Evolutionary conservation across 2,329 filamentous ascomycete species (phyloP).

Genomic region (Ophiostoma piceae): DNA sequence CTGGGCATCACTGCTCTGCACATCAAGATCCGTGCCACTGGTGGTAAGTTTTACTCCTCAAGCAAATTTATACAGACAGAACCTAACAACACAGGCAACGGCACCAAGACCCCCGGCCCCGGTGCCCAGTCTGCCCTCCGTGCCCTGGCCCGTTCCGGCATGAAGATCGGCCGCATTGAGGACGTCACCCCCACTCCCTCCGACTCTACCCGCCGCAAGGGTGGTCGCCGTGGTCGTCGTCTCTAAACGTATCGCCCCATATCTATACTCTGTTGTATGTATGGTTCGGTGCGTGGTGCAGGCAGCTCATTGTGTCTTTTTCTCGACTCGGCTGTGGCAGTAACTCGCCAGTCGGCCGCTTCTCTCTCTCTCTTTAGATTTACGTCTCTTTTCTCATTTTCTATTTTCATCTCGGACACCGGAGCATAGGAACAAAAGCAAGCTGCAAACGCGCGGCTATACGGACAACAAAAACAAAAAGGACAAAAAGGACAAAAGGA

Average conservation of each 20-base stretch:
- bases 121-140: conserved; percentile 99
- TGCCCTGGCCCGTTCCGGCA: conserved; percentile 95
- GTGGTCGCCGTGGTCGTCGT: conserved; percentile 99
- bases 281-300: not conserved
- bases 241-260: conserved; percentile 55
- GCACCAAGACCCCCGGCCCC: conserved; percentile 99
- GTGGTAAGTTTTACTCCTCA: conserved; percentile 56
- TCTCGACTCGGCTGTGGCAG: conserved; percentile 7
- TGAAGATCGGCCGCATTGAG: conserved; percentile 99
- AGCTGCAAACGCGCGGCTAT: not conserved
- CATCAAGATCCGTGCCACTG: conserved; percentile 99
- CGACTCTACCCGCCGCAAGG: conserved; percentile 99
- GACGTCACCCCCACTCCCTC: conserved; percentile 98
- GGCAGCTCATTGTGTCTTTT: conserved; percentile 8
- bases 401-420: conserved; percentile 13
- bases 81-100: conserved; percentile 62
- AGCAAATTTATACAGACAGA: not conserved
- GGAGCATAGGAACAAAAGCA: conserved; percentile 8
- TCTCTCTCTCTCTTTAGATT: not conserved
- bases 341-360: not conserved
- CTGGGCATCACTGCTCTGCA: conserved; percentile 83
- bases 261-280: not conserved
- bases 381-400: conserved; percentile 3
- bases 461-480: not conserved
- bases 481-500: conserved; percentile 10